phyloP scores from a whole-genome alignment of 345 rosid species.

The Citropsis articulata region DNA sequence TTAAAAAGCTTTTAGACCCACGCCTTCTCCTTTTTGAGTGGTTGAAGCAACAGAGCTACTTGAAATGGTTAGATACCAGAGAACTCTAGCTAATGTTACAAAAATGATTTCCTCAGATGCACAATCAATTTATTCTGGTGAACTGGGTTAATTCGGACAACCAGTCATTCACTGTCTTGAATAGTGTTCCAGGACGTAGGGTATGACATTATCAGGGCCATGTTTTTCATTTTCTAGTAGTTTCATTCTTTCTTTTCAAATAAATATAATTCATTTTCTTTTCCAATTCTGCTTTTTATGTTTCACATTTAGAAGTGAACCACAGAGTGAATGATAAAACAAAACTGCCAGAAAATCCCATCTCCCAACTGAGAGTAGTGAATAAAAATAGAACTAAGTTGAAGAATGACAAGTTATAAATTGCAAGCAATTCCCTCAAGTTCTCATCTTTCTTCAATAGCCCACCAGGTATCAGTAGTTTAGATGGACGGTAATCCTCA shows the following conservation, averaged over 20 bases:
- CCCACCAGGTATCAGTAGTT: conserved; percentile 7
- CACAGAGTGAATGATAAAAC: not conserved
- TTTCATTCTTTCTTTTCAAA: not conserved
- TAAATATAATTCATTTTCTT: not conserved
- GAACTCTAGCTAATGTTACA: not conserved
- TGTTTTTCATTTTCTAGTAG: not conserved
- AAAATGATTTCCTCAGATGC: not conserved
- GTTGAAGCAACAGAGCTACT: not conserved
- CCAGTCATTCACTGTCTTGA: not conserved
- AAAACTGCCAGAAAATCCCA: not conserved
- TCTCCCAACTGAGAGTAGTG: not conserved
- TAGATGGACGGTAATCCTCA: conserved; percentile 45
- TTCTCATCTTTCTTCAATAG: not conserved
- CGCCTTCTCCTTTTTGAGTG: not conserved
- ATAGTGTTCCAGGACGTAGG: not conserved
- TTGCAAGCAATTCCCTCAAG: too few species aligned
- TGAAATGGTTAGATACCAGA: not conserved
- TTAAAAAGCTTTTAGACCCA: not conserved
- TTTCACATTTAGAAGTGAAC: not conserved
- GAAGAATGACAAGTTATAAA: too few species aligned
- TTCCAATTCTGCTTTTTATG: not conserved
- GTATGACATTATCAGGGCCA: not conserved
- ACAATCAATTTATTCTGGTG: not conserved
- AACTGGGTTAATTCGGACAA: not conserved
- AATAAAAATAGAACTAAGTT: not conserved